Percentiles rank a stretch among this genome's conserved stretches.
phyloP scores from a whole-genome alignment of 1,139 yeast species.

The Geotrichum aggregatum region DNA sequence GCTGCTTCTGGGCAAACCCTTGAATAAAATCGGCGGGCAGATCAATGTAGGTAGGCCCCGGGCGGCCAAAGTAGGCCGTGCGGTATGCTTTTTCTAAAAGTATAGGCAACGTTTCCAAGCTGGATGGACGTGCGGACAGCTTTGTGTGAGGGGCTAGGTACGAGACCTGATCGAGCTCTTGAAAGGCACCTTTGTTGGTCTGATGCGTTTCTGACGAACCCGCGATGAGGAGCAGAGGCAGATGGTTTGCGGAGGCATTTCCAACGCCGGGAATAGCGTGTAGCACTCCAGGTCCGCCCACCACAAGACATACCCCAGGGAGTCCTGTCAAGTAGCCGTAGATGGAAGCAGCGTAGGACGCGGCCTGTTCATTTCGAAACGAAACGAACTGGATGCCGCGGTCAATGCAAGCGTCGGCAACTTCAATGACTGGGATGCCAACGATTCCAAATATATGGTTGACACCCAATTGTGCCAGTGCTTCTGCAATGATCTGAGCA shows the following conservation, averaged over 20 bases:
- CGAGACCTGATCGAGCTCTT: constrained; percentile 59
- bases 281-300: constrained; percentile 67
- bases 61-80: constrained; percentile 47
- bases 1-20: constrained; percentile 22
- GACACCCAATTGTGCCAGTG: constrained; percentile 48
- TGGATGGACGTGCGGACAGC: constrained; percentile 47
- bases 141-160: constrained; percentile 47
- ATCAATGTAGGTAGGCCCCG: constrained; percentile 59
- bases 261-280: constrained; percentile 62
- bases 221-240: constrained; percentile 59
- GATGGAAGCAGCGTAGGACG: constrained; percentile 65
- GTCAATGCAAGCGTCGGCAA: constrained; percentile 50
- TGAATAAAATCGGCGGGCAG: constrained; percentile 60
- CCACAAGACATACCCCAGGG: constrained; percentile 63
- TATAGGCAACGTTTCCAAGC: constrained; percentile 39
- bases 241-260: constrained; percentile 53
- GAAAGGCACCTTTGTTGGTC: constrained; percentile 57
- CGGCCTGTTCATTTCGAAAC: constrained; percentile 64
- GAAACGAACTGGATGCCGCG: constrained; percentile 52
- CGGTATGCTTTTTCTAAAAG: constrained; percentile 51
- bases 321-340: constrained; percentile 58
- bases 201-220: constrained; percentile 53
- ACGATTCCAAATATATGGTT: constrained; percentile 59
- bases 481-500: constrained; percentile 45
- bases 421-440: constrained; percentile 66